Evolutionary conservation across 495 filamentous ascomycete genomes (phyloP).

Genomic region (Pseudoneurospora amorphoporcata): DNA sequence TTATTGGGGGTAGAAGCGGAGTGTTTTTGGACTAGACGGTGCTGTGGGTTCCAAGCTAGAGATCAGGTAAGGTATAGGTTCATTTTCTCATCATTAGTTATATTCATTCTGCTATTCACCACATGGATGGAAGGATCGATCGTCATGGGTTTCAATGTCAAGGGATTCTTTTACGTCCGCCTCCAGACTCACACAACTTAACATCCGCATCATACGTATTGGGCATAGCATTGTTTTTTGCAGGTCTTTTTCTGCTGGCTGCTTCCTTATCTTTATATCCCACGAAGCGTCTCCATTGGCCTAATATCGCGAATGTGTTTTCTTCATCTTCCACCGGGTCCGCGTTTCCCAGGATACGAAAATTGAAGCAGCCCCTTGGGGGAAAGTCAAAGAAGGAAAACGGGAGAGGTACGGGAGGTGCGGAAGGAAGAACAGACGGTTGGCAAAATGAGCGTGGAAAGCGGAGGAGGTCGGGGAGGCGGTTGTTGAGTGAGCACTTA

Average conservation of each 20-base stretch:
- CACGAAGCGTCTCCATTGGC: background rate
- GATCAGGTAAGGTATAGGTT: background rate
- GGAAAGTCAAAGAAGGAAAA: background rate
- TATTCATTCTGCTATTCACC: background rate
- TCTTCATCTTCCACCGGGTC: too few relatives aligned
- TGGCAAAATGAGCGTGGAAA: too few relatives aligned
- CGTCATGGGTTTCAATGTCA: background rate
- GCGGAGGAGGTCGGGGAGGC: too few relatives aligned
- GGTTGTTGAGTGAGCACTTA: background rate
- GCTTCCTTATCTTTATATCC: background rate
- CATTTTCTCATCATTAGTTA: background rate
- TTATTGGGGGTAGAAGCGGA: background rate
- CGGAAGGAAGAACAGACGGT: too few relatives aligned
- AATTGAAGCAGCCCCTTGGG: background rate
- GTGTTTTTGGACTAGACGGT: background rate
- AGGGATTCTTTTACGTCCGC: background rate
- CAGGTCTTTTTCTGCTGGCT: background rate
- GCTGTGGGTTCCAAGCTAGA: background rate
- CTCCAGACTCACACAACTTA: background rate
- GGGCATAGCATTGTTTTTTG: slow-evolving; percentile 1
- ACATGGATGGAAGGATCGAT: background rate
- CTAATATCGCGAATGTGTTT: background rate
- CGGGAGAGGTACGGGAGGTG: background rate
- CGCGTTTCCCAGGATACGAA: background rate
- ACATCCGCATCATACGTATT: background rate